A percentile compares a stretch with the other conserved stretches of the same genome.
phyloP scores from a whole-genome alignment of 495 filamentous ascomycete species.

The Annulohypoxylon stygium region DNA sequence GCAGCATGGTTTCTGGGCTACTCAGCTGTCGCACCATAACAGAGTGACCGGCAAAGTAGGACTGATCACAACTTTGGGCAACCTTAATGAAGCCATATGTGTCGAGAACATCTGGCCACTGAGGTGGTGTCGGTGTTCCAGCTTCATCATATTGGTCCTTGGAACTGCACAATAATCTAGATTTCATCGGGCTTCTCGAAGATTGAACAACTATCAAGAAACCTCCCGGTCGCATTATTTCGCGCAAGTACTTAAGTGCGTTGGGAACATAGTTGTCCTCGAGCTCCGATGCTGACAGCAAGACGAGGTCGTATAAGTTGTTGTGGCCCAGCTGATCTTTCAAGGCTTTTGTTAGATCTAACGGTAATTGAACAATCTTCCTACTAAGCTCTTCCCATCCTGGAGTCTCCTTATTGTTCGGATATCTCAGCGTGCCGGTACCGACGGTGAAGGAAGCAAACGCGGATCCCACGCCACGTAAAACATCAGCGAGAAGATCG shows the following conservation, averaged over 20 bases:
- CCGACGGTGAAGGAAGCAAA: slow-evolving; percentile 53
- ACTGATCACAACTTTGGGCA: slow-evolving; percentile 47
- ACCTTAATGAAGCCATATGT: slow-evolving; percentile 50
- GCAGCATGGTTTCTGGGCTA: slow-evolving; percentile 34
- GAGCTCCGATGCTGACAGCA: slow-evolving; percentile 54
- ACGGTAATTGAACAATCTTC: slow-evolving; percentile 40
- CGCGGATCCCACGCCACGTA: slow-evolving; percentile 51
- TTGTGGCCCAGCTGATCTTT: slow-evolving; percentile 33
- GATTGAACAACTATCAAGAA: slow-evolving; percentile 57
- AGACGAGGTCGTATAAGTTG: slow-evolving; percentile 53
- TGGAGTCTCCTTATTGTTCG: slow-evolving; percentile 17
- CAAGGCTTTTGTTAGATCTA: slow-evolving; percentile 46
- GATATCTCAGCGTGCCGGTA: slow-evolving; percentile 33
- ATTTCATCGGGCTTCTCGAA: slow-evolving; percentile 34
- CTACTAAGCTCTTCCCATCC: slow-evolving; percentile 20
- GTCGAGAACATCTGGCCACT: slow-evolving; percentile 56
- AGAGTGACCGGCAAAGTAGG: slow-evolving; percentile 49
- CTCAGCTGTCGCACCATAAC: slow-evolving; percentile 56
- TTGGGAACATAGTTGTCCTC: slow-evolving; percentile 15
- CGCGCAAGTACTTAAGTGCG: slow-evolving; percentile 44
- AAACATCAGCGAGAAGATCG: slow-evolving; percentile 49
- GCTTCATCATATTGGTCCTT: slow-evolving; percentile 1
- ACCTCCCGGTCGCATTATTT: slow-evolving; percentile 56
- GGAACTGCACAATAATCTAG: slow-evolving; percentile 35
- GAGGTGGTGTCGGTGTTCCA: slow-evolving; percentile 38